These are phyloP conservation scores for Suillus cothurnatus DNA, from an alignment of 768 basidiomycete genomes.

Conservation along the genomic window DNA sequence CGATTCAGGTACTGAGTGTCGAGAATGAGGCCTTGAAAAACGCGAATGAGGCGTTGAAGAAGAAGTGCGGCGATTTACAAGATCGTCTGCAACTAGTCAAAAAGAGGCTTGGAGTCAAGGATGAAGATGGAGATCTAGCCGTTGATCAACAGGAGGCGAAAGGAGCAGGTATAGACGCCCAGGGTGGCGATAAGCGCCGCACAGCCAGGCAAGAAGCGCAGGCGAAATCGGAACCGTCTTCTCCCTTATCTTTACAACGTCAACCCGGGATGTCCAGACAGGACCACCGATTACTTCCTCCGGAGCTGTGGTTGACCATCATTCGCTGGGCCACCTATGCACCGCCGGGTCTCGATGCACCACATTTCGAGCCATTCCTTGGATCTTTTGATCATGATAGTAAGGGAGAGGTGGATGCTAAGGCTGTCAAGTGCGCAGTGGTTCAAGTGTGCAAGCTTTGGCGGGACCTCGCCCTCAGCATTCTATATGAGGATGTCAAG, in stretches of 20 bases:
- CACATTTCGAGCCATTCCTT: slow-evolving; percentile 52
- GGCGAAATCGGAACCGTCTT: neutral
- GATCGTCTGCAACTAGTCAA: neutral
- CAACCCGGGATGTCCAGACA: neutral
- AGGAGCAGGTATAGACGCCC: neutral
- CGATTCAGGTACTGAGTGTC: neutral
- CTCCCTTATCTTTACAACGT: neutral
- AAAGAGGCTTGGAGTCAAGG: neutral
- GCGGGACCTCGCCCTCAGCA: slow-evolving; percentile 45
- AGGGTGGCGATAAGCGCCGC: neutral
- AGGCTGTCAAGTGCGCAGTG: slow-evolving; percentile 43
- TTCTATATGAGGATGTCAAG: slow-evolving; percentile 57
- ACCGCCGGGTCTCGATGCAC: slow-evolving; percentile 27
- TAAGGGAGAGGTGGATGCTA: slow-evolving; percentile 27
- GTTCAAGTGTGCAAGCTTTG: slow-evolving; percentile 60
- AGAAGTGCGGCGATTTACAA: slow-evolving; percentile 1
- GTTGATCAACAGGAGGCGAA: neutral
- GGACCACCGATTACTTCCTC: slow-evolving; percentile 36
- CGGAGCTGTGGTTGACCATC: slow-evolving; percentile 58
- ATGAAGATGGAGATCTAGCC: neutral
- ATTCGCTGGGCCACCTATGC: slow-evolving; percentile 45
- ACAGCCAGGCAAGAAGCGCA: neutral
- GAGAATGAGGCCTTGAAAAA: neutral
- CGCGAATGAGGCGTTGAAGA: neutral
- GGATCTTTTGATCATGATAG: slow-evolving; percentile 22